phyloP scores from a whole-genome alignment of 129 eudicot genomes.

The Kitagawia praeruptora region DNA sequence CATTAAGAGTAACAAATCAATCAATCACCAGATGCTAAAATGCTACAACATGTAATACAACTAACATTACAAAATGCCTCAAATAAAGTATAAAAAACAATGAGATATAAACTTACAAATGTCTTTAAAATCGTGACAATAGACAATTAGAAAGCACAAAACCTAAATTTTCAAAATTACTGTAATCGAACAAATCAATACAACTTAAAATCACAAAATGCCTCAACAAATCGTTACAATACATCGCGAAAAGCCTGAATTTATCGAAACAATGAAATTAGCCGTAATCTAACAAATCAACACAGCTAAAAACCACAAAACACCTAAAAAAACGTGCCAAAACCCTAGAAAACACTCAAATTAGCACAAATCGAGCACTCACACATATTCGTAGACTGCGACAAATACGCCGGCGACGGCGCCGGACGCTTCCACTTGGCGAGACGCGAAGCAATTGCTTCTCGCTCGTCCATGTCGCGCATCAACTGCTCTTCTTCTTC shows the following conservation, averaged over 20 bases:
- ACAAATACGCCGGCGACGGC: conserved; percentile 25
- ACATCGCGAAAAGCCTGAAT: no score
- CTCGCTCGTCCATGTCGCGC: conserved; percentile 55
- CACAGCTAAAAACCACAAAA: no score
- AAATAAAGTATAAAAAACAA: background rate
- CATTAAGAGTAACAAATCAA: background rate
- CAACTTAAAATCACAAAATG: no score
- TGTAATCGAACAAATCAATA: no score
- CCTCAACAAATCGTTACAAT: no score
- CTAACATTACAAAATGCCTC: background rate
- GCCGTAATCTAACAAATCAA: background rate
- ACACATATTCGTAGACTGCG: conserved; percentile 56
- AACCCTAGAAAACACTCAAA: background rate
- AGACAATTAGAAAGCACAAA: background rate
- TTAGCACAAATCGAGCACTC: conserved; percentile 3
- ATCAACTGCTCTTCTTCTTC: conserved; percentile 50
- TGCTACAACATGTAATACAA: conserved; percentile 21
- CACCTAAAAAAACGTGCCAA: background rate
- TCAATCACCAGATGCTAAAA: conserved; percentile 74
- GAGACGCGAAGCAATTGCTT: conserved; percentile 57
- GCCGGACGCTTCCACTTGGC: conserved; percentile 80
- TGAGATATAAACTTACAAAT: background rate
- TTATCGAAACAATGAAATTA: background rate
- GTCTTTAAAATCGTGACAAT: background rate
- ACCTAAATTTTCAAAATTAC: no score